Base-by-base conservation (phyloP, 2,329 filamentous ascomycete species). In the Exophiala phaeomuriformis region DNA sequence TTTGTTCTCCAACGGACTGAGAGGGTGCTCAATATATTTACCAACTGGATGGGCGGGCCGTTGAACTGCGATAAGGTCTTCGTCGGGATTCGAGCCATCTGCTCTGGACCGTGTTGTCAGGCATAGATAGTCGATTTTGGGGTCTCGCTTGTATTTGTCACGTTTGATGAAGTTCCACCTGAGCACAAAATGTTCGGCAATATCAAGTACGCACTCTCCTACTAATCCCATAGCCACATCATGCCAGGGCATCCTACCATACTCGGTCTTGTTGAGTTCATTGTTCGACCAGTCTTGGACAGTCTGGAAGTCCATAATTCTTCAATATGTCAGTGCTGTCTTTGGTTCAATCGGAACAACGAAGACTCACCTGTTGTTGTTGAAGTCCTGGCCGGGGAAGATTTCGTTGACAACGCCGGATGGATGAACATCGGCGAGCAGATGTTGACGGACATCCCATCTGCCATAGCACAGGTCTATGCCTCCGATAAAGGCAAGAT, bases 91-190 rank as follows among this genome's bases (percentile, higher is more conserved):
- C 1, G 60, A 59, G 8, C 60, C 60, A 40, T 62, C 58, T 0
- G 87, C 78, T 5, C 82, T 86, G 52, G 85, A 79, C 9, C 88
- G 82, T 4, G 87, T 89, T 54, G 88, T 83, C 56, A 97, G 71
- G 55, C 82, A 77, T 4, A 97, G 75, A 90, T 90, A 97, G 66
- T 94, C 88, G 61, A 88, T 94, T 36, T 82, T 76, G 0, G 82
- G 75, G 61, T 91, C 86, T 3, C 90, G 85, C 75, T 97, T 97
- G 74, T 97, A 96, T 74, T 97, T 97, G 76, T 97, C 91, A 35
- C 91, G 83, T 72, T 97, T 97, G 72, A 91, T 78, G 64, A 95
- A 95, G 66, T 98, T 97, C 93, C 91, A 97, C 33, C 93, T 82
- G 43, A 96, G 73, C 5, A 95, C 83, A 63, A 97, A 98, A 67